Percentiles rank a stretch among this genome's conserved stretches.
Evolutionary conservation across 768 basidiomycete species (phyloP).

Genomic region (Dioszegia hungarica): DNA sequence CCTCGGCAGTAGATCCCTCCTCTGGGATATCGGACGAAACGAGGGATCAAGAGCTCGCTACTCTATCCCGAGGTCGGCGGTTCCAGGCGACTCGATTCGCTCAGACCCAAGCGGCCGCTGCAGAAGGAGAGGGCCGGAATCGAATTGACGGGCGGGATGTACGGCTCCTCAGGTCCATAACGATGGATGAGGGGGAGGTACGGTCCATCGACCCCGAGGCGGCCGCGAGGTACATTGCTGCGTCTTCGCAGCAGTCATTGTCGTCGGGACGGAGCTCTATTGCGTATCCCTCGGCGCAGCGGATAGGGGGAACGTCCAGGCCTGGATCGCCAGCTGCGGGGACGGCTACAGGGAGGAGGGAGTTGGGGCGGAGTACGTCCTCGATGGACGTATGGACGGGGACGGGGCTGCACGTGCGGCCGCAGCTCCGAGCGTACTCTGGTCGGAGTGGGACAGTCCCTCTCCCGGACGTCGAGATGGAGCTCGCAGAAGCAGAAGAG

Average conservation of each 20-base stretch:
- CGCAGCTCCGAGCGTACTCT: conserved; percentile 17
- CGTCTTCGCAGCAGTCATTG: no score
- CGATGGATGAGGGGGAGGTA: conserved; percentile 4
- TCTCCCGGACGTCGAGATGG: conserved; percentile 1
- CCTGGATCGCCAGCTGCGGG: background rate
- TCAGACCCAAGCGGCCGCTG: conserved; percentile 9
- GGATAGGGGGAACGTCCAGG: no score
- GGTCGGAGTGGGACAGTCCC: background rate
- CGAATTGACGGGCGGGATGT: conserved; percentile 14
- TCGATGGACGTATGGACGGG: conserved; percentile 4
- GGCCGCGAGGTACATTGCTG: background rate
- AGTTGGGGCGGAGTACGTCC: background rate
- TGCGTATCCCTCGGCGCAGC: background rate
- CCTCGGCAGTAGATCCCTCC: conserved; percentile 26
- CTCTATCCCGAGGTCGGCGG: background rate
- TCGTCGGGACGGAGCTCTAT: no score
- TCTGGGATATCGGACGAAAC: conserved; percentile 11
- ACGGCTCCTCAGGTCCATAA: conserved; percentile 3
- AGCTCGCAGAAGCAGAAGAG: background rate
- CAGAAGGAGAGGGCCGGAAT: conserved; percentile 11
- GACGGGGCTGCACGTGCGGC: background rate
- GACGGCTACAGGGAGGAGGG: no score
- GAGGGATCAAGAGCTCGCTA: conserved; percentile 4
- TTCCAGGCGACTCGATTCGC: conserved; percentile 4
- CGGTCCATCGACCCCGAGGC: background rate